phyloP scores from a whole-genome alignment of 139 green algal genomes.

The Closterium sp. region DNA sequence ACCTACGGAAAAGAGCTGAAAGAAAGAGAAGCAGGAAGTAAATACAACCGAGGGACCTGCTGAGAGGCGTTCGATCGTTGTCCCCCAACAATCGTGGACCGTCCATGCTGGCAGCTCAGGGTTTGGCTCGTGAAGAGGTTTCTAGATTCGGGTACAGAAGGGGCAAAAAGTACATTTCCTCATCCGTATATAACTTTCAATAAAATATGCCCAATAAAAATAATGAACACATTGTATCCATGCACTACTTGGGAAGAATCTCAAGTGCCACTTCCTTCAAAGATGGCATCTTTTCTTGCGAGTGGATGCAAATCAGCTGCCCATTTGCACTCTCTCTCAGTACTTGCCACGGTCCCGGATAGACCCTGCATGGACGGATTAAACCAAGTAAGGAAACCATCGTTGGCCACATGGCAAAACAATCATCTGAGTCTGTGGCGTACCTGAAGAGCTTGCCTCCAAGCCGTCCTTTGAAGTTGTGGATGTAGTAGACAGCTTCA shows the following conservation, averaged over 20 bases:
- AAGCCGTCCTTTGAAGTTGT: conserved; percentile 82
- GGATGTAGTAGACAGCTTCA: conserved; percentile 74
- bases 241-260: conserved; percentile 57
- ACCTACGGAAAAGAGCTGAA: not conserved
- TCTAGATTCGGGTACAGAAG: not conserved
- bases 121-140: not conserved
- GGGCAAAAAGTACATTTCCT: not conserved
- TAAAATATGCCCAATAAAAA: too few species aligned
- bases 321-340: conserved; percentile 52
- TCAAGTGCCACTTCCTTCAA: conserved; percentile 79
- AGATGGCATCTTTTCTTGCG: conserved; percentile 61
- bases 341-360: conserved; percentile 83
- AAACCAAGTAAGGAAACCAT: too few species aligned
- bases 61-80: not conserved
- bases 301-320: conserved; percentile 60
- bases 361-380: conserved; percentile 55
- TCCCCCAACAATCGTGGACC: not conserved
- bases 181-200: too few species aligned
- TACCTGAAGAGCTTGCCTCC: conserved; percentile 45
- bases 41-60: not conserved
- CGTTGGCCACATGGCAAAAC: too few species aligned
- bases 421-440: too few species aligned
- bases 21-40: not conserved
- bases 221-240: not conserved
- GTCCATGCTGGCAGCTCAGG: not conserved